Percentiles rank a stretch among this genome's conserved stretches.
These are phyloP conservation scores for Phytophthora meadii DNA, from an alignment of 352 stramenopile genomes.

Conservation along the genomic window DNA sequence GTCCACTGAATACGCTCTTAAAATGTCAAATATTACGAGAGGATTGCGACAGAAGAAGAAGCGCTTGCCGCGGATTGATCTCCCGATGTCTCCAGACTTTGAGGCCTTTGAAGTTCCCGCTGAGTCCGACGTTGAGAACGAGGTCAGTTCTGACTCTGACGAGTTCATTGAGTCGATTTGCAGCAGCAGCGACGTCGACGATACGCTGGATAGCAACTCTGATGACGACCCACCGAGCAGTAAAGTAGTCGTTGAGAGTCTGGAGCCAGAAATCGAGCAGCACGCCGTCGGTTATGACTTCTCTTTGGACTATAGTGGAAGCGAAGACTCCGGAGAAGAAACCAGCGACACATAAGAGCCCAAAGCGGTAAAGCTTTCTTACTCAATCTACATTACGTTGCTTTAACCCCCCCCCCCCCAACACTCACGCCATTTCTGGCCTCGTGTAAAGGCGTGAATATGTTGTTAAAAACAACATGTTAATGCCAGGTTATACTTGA, in stretches of 20 bases:
- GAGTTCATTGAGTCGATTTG: not conserved
- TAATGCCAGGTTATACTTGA: no score
- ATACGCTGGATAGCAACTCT: not conserved
- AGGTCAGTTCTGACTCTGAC: not conserved
- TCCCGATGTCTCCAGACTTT: conserved; percentile 7
- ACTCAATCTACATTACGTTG: no score
- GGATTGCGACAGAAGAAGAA: conserved; percentile 6
- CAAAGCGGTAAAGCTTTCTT: no score
- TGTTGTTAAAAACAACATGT: no score
- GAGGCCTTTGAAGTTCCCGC: not conserved
- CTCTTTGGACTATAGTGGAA: not conserved
- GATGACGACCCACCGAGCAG: not conserved
- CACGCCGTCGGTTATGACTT: not conserved
- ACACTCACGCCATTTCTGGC: no score
- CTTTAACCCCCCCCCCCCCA: no score
- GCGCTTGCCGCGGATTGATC: not conserved
- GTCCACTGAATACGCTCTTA: not conserved
- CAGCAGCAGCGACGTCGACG: conserved; percentile 1
- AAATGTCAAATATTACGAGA: conserved; percentile 3
- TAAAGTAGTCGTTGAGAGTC: not conserved
- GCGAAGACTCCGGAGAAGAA: not conserved
- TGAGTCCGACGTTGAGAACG: not conserved
- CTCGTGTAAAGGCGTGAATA: no score
- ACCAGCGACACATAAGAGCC: not conserved
- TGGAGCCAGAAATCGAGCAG: not conserved